These are phyloP conservation scores for Rugosomyces carneus DNA, from an alignment of 1,284 basidiomycete species.

Conservation along the genomic window DNA sequence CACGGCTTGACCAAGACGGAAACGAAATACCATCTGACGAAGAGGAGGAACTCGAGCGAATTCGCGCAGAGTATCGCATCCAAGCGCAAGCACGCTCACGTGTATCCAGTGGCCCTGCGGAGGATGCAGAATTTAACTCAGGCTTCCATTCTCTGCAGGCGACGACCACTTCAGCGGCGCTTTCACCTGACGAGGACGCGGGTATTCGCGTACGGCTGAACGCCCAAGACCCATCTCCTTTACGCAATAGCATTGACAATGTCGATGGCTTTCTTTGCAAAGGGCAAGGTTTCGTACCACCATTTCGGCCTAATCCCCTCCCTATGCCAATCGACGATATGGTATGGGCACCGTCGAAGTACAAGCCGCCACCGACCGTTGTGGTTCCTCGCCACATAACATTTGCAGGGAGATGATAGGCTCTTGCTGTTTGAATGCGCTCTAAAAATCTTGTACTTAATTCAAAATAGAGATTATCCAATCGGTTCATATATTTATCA, in stretches of 20 bases:
- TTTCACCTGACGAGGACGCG: conserved; percentile 11
- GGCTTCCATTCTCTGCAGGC: conserved; percentile 12
- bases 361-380: conserved; percentile 17
- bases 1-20: conserved; percentile 50
- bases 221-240: conserved; percentile 2
- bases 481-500: not conserved
- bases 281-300: conserved; percentile 3
- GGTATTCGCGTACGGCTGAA: conserved; percentile 13
- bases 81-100: conserved; percentile 19
- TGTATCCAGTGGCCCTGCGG: conserved; percentile 4
- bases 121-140: conserved; percentile 7
- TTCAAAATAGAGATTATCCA: not conserved
- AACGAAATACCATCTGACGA: conserved; percentile 50
- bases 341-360: conserved; percentile 18
- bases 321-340: conserved; percentile 47
- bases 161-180: conserved; percentile 14
- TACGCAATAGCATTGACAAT: not conserved
- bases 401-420: conserved; percentile 26
- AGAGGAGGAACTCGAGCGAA: conserved; percentile 40
- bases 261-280: not conserved
- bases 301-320: conserved; percentile 37
- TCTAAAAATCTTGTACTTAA: not conserved
- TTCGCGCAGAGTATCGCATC: conserved; percentile 30
- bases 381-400: conserved; percentile 23
- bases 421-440: not conserved